Percentiles rank a stretch among this genome's conserved stretches.
Conservation (phyloP, 2,329 filamentous ascomycete species). For the Cladosporium sp. region DNA sequence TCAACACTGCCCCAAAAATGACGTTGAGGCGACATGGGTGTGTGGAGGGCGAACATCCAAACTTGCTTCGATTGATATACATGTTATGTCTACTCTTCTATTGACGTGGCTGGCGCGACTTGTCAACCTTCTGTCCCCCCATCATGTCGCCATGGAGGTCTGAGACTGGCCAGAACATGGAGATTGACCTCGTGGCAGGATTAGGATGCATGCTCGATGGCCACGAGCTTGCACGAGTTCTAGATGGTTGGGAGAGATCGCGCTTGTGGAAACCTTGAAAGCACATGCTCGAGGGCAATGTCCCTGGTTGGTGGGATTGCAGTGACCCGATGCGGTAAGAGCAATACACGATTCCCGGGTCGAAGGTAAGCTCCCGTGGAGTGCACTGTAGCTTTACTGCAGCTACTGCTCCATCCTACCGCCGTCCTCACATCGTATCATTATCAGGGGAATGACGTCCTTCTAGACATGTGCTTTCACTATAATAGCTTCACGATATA, state of each 20-base stretch:
- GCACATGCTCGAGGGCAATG: neutral
- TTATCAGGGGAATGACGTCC: neutral
- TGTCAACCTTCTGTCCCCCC: neutral
- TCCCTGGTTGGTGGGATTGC: neutral
- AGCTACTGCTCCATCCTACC: neutral
- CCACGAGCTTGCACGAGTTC: neutral
- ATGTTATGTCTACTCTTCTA: neutral
- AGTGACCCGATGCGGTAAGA: conserved; percentile 2
- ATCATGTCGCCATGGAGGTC: neutral
- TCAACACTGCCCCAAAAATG: conserved; percentile 4
- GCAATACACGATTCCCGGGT: neutral
- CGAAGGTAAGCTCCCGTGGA: neutral
- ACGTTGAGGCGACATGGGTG: neutral
- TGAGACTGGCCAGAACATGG: neutral
- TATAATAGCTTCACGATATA: neutral
- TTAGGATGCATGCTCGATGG: neutral
- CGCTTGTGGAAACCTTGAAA: neutral
- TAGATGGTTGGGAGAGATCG: neutral
- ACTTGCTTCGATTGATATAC: neutral
- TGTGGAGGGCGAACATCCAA: neutral
- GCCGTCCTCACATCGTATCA: neutral
- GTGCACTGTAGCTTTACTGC: neutral
- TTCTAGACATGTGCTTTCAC: neutral
- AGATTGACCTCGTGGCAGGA: neutral
- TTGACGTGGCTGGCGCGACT: conserved; percentile 5